Conservation (phyloP, 1,139 yeast species). For the Torulaspora pretoriensis region DNA sequence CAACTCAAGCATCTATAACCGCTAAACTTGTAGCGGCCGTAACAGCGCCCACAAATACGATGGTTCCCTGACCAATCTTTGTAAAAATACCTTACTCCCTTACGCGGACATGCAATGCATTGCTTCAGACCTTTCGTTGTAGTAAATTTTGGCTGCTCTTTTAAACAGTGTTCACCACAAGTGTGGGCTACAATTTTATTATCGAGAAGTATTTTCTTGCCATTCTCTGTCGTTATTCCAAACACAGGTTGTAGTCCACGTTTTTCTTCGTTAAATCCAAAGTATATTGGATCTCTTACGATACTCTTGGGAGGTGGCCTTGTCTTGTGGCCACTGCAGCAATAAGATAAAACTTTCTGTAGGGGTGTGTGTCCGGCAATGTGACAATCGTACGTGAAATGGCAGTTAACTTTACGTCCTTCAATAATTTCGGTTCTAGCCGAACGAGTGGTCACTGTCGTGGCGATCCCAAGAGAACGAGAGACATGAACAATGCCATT, state of each 20-base stretch:
- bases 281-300: constrained; percentile 23
- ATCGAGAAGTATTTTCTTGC: constrained; percentile 20
- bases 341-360: constrained; percentile 27
- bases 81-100: constrained; percentile 26
- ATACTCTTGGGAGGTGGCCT: constrained; percentile 17
- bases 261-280: constrained; percentile 22
- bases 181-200: constrained; percentile 22
- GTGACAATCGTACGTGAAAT: constrained; percentile 28
- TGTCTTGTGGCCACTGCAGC: constrained; percentile 26
- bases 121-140: constrained; percentile 20
- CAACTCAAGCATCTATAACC: constrained; percentile 27
- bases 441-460: constrained; percentile 27
- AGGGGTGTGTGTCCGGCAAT: constrained; percentile 23
- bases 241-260: constrained; percentile 20
- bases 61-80: constrained; percentile 29
- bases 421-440: constrained; percentile 21
- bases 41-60: constrained; percentile 27
- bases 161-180: constrained; percentile 20
- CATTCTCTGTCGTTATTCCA: constrained; percentile 19
- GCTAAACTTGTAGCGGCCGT: constrained; percentile 26
- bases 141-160: constrained; percentile 19
- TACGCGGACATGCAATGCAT: constrained; percentile 28
- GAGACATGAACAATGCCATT: constrained; percentile 38
- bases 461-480: constrained; percentile 40
- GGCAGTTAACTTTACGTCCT: constrained; percentile 26